A percentile compares a stretch with the other conserved stretches of the same genome.
These are phyloP conservation scores for Diaporthe citrichinensis DNA, from an alignment of 2,329 filamentous ascomycete species.

Conservation along the genomic window DNA sequence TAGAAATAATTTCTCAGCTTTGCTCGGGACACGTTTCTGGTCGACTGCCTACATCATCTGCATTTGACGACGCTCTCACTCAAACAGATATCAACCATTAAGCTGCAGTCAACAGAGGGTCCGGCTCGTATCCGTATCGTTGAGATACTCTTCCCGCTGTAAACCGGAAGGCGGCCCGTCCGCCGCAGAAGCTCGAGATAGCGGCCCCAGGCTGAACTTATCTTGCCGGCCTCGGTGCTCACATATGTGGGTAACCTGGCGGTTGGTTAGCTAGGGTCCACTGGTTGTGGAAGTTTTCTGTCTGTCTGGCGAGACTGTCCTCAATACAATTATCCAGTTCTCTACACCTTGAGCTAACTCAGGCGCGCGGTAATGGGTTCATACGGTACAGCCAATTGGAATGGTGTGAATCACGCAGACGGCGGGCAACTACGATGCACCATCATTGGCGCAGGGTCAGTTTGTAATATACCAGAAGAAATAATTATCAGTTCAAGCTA, in stretches of 20 bases:
- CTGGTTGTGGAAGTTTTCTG: not conserved
- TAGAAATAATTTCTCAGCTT: not conserved
- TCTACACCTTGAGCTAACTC: not conserved
- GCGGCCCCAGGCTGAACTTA: not conserved
- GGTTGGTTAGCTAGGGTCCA: not conserved
- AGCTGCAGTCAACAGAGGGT: not conserved
- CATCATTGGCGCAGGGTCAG: slow-evolving; percentile 16
- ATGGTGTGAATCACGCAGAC: not conserved
- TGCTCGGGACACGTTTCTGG: not conserved
- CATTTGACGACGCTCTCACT: not conserved
- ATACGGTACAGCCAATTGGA: not conserved
- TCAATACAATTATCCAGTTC: not conserved
- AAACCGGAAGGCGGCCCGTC: not conserved
- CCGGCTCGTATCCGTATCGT: not conserved
- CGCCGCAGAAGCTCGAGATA: not conserved
- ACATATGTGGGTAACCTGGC: not conserved
- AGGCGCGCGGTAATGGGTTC: not conserved
- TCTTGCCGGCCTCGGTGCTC: not conserved
- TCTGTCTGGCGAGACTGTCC: not conserved
- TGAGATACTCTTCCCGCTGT: not conserved
- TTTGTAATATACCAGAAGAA: not conserved
- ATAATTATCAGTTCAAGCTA: not conserved
- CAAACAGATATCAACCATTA: not conserved
- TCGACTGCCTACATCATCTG: not conserved
- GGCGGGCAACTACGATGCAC: not conserved